Evolutionary conservation across 2,329 filamentous ascomycete genomes (phyloP).

Genomic region (Parafenestella ontariensis): DNA sequence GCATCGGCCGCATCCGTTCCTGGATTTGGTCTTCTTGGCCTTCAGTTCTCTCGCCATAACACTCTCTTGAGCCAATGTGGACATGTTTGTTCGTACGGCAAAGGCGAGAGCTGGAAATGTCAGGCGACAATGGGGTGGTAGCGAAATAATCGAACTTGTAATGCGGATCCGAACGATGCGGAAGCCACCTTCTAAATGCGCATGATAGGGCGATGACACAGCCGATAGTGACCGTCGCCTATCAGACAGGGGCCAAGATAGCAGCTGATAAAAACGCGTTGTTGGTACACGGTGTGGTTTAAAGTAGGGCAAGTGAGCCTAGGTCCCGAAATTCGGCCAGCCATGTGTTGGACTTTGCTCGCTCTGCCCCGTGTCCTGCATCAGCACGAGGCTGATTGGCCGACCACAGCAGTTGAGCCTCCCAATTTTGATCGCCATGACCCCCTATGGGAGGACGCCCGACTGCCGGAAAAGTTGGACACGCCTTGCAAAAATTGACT

Average conservation of each 20-base stretch:
- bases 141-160: constrained; percentile 21
- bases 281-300: constrained; percentile 30
- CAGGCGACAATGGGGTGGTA: constrained; percentile 28
- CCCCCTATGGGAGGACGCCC: constrained; percentile 36
- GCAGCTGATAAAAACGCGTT: constrained; percentile 37
- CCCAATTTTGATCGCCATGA: constrained; percentile 11
- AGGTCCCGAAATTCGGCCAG: constrained; percentile 33
- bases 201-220: constrained; percentile 31
- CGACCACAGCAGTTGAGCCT: constrained; percentile 4
- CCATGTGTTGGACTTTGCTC: constrained; percentile 8
- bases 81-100: constrained; percentile 30
- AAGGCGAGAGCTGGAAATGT: constrained; percentile 18
- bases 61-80: constrained; percentile 38
- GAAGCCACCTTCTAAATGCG: constrained; percentile 27
- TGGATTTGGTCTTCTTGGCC: constrained; percentile 46
- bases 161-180: constrained; percentile 27
- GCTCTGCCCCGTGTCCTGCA: constrained; percentile 25
- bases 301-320: constrained; percentile 21
- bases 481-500: constrained; percentile 11
- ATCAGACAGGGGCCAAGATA: constrained; percentile 32
- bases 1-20: constrained; percentile 46
- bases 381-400: constrained; percentile 29
- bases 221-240: constrained; percentile 36
- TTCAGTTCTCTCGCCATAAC: constrained; percentile 35
- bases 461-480: constrained; percentile 35